Evolutionary conservation across 192 early-diverging fungal genomes (phyloP), one percentile per base, ranked within the genome.

Genomic region (Linnemannia zychae): DNA sequence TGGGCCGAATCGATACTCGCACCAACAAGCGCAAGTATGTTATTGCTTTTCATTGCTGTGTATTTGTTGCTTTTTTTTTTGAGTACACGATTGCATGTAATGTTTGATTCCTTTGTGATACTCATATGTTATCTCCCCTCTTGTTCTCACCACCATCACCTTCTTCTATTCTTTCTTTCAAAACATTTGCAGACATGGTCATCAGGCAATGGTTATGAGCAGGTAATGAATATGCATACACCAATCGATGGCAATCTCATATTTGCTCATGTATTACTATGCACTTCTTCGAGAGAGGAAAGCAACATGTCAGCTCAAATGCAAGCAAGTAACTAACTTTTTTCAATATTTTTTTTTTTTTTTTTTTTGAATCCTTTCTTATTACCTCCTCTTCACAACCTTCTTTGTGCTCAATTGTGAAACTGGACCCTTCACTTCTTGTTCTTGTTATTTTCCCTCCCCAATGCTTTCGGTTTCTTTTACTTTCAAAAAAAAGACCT

Each of bases 131-230:
- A 49, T 57, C 34, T 70, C 36, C 31, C 15, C 24, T 33, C 16
- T 9, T 63, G n/a, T 52, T 66, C n/a, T n/a, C n/a, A n/a, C n/a
- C n/a, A n/a, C n/a, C n/a, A n/a, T 60, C 40, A 3, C 40, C 9
- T 44, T 69, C 71, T 38, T 53, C 48, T 60, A 36, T 63, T 31
- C 63, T 74, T 49, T 34, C 44, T 28, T 44, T 22, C 24, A 16
- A 24, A 63, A 63, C 57, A n/a, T 22, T 60, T 66, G 18, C 48
- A 85, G 83, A 46, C 67, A 72, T 60, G 74, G 74, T n/a, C 83
- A 79, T 40, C 83, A 85, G 28, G 83, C 83, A 3, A 75, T 85
- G 68, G 83, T 85, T 3, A 79, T 85, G 83, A 85, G 83, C 83
- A 85, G 83, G 83, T 85, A 79, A 76, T 9, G 12, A 44, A 44